A percentile compares a stretch with the other conserved stretches of the same genome.
Evolutionary conservation across 345 rosid species (phyloP).

Genomic region (Dovyalis caffra): DNA sequence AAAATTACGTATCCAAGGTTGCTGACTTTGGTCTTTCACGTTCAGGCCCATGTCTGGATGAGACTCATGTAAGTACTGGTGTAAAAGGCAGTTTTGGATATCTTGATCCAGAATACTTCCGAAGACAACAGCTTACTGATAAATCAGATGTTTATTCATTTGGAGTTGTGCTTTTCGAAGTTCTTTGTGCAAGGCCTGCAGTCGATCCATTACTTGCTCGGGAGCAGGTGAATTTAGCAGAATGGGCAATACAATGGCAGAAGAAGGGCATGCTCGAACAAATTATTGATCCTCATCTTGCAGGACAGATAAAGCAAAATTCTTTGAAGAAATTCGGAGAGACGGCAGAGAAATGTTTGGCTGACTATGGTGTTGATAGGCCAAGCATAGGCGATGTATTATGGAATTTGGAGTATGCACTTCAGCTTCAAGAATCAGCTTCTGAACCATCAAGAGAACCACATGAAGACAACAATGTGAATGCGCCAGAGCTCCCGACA

Average conservation of each 20-base stretch:
- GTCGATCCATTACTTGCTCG: constrained; percentile 89
- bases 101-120: constrained; percentile 93
- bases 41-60: constrained; percentile 86
- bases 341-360: constrained; percentile 94
- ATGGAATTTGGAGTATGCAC: constrained; percentile 82
- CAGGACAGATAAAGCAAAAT: constrained; percentile 54
- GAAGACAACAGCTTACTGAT: constrained; percentile 92
- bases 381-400: constrained; percentile 91
- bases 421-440: constrained; percentile 83
- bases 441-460: constrained; percentile 42
- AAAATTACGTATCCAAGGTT: constrained; percentile 62
- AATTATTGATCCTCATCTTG: constrained; percentile 71
- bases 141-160: constrained; percentile 95
- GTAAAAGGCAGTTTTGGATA: constrained; percentile 98
- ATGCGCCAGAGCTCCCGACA: constrained; percentile 16
- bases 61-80: constrained; percentile 93
- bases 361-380: constrained; percentile 92
- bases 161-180: constrained; percentile 89
- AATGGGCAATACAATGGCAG: constrained; percentile 98
- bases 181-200: constrained; percentile 94
- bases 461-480: constrained; percentile 22
- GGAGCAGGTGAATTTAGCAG: constrained; percentile 93
- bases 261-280: constrained; percentile 73
- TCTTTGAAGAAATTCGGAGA: constrained; percentile 84
- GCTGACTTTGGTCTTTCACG: constrained; percentile 98